Base-by-base conservation (phyloP, 2,329 filamentous ascomycete genomes). In the Incumbomyces lentus region DNA sequence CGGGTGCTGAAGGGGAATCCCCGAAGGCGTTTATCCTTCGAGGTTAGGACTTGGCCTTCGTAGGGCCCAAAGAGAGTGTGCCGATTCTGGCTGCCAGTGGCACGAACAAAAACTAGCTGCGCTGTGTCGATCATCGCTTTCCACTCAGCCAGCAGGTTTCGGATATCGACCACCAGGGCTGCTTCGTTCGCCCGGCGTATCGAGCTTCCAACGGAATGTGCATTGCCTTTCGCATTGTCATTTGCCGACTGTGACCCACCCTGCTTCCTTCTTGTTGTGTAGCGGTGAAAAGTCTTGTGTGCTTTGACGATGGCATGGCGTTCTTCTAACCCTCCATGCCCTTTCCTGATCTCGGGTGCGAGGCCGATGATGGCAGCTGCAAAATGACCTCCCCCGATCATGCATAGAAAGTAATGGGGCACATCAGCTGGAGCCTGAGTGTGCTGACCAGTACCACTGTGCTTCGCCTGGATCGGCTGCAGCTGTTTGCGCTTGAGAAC, bases 301-400 rank as follows among this genome's bases (percentile, higher is more conserved):
- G 88, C 90, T 37, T 95, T 74, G 0, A 96, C 86, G 0, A 83
- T 84, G 5, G 90, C 87, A 59, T 94, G 85, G 44, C 86, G 76
- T 54, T 93, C 88, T 60, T 94, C 77, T 1, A 83, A 73, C 0
- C 84, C 84, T 13, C 74, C 69, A 11, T 76, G 71, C 44, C 79
- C 78, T 61, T 86, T 90, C 32, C 79, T 77, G 44, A 84, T 71
- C 52, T 88, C 85, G 0, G 92, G 89, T 1, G 86, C 80, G 3
- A 96, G 74, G 0, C 88, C 88, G 10, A 98, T 85, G 10, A 96
- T 74, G 89, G 96, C 96, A 42, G 86, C 92, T 0, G 92, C 92
- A 61, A 98, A 98, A 63, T 98, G 92, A 0, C 92, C 92, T 49
- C 92, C 92, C 18, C 92, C 92, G 42, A 98, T 94, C 92, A 98